Base-by-base conservation (phyloP, 2,329 filamentous ascomycete genomes). In the Gaeumannomyces tritici region DNA sequence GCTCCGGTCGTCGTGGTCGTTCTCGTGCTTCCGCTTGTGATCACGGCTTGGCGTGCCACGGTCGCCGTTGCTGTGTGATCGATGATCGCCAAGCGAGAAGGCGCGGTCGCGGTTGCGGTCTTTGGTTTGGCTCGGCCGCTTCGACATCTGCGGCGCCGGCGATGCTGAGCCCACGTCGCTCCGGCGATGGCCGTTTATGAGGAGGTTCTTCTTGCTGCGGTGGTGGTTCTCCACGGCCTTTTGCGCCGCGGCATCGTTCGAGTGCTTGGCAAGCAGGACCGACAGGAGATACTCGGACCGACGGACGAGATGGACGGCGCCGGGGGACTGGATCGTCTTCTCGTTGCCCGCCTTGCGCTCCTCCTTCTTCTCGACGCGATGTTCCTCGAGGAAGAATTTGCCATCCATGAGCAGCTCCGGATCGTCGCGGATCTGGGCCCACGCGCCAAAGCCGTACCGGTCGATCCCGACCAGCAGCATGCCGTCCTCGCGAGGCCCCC, bases 301-400 rank as follows among this genome's bases (percentile, higher is more conserved):
- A 59, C 95, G 91, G 62, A 98, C 93, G 57, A 99, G 86, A 72
- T 99, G 95, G 31, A 99, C 95, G 27, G 95, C 93, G n/a, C 95
- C 95, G 4, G 95, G 95, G 3, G 93, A 96, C 70, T 96, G 96
- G 47, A 90, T 90, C 65, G 88, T 87, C 69, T 91, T 92, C 63
- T 88, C 89, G 24, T 91, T 88, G 21, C 79, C 85, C 70, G 91
- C 91, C 70, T 81, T 89, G 47, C 95, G 89, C 74, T 97, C 92
- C 70, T 95, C 93, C 73, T 98, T 98, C 77, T 96, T 95, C 73
- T 96, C 95, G 24, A 98, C 93, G n/a, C 93, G 89, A 73, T 98
- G 93, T 74, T 99, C 96, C 72, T 99, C 95, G 1, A 99, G 78
- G 77, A 96, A 99, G 72, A 98, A 90, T 71, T 97, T 98, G 69